phyloP scores from a whole-genome alignment of 441 rosid genomes.

The Adansonia gregorii region DNA sequence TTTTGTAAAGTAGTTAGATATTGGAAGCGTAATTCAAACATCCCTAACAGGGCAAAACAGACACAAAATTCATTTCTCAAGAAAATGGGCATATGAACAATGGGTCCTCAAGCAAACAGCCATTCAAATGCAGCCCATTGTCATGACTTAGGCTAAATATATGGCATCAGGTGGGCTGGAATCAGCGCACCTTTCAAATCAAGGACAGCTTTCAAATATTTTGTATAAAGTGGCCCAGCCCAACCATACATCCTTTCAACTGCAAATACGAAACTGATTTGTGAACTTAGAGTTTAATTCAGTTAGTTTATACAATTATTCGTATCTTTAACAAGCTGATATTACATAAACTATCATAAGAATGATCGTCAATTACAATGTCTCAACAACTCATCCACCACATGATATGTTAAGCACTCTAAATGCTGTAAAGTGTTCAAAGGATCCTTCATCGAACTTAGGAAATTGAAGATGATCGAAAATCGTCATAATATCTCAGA shows the following conservation, averaged over 20 bases:
- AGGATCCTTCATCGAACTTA: not conserved
- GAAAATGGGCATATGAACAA: slow-evolving; percentile 2
- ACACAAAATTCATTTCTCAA: not conserved
- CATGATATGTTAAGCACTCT: slow-evolving; percentile 9
- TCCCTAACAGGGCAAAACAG: not conserved
- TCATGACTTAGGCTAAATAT: not conserved
- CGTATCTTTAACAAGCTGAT: not conserved
- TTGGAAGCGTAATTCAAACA: not conserved
- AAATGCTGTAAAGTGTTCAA: slow-evolving; percentile 22
- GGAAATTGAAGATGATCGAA: slow-evolving; percentile 21
- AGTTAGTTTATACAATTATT: not conserved
- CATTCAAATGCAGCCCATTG: not conserved
- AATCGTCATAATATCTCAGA: slow-evolving; percentile 70
- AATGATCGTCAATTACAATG: not conserved
- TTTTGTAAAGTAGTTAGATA: not conserved
- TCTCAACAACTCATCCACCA: slow-evolving; percentile 23
- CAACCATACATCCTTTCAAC: not conserved
- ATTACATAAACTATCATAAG: not conserved
- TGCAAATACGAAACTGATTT: not conserved
- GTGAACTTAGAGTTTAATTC: not conserved
- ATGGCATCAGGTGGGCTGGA: not conserved
- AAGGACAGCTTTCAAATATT: not conserved
- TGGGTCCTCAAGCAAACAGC: not conserved
- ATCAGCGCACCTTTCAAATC: not conserved
- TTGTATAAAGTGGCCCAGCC: not conserved